Base-by-base conservation (phyloP, 2,329 filamentous ascomycete genomes). In the Diatrype stigma region DNA sequence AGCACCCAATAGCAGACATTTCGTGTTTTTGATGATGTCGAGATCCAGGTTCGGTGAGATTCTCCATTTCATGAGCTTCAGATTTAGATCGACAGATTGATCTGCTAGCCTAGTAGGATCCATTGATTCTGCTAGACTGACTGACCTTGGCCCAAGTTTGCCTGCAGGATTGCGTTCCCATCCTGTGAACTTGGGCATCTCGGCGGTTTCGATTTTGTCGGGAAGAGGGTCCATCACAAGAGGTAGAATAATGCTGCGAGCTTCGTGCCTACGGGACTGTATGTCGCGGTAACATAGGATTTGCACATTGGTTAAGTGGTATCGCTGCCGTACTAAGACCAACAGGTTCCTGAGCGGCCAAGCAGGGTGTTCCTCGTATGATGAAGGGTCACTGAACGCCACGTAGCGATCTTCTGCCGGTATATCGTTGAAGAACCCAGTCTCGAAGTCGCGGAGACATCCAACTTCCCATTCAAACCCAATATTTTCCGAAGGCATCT, bases 51-150 rank as follows among this genome's bases (percentile, higher is more conserved):
- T 85, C 0, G 94, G 94, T 7, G 91, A 90, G 62, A 99, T 90
- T 37, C 94, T 86, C 94, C 94, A 99, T 73, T 96, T 99, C 86
- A 99, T 99, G 51, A 99, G 79, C 71, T 97, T 97, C 53, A 97
- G 77, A 64, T 99, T 99, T 52, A 99, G 79, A 64, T 99, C 94
- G 10, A 97, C 93, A 1, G 92, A 91, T 67, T 96, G 91, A 65
- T 97, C 92, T 21, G 94, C 94, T 17, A 97, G 76, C 63, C 86
- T 85, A 32, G 80, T 76, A 6, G 94, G 93, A 64, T 99, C 92
- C 87, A 99, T 93, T 61, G 96, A 96, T 61, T 94, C 90, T 19
- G 88, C 87, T 8, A 99, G 77, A 62, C 95, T 90, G 14, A 90
- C 90, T 17, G 87, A 80, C 58, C 89, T 85, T 16, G 89, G 85